Evolutionary conservation across 305 asterid genomes (phyloP), one percentile per base, ranked within the genome.

Genomic region (Solanum hybrid): DNA sequence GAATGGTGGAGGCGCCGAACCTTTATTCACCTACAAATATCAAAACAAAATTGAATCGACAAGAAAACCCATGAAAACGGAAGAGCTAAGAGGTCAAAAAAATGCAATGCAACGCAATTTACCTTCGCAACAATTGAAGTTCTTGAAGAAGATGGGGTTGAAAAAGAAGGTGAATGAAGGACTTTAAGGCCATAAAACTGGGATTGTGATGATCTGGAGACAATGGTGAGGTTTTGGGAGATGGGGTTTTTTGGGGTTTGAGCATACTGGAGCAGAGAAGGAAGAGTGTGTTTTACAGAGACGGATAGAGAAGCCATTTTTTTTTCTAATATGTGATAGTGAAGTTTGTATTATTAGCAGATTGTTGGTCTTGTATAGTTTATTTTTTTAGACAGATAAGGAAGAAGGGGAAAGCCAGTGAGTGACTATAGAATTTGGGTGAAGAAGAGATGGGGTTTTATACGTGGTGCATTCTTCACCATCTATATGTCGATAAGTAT

Each of bases 41-140:
- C 10, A 36, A 89, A 80, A 16, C 87, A 88, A 64, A 64, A 64
- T 22, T 64, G 11, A 7, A 64, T 64, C 27, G 24, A 10, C 72
- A 60, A 46, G 64, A 46, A 46, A 89, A 14, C 13, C 35, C 34
- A 77, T 51, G 22, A 32, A 60, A 88, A 16, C 2, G 2, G n/a
- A 27, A 86, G 85, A 37, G n/a, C 37, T 75, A 86, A 26, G 10
- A 56, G 85, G n/a, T 11, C 40, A 87, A 71, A 4, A 38, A 14
- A 29, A 76, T 29, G 66, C 31, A 89, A 76, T 29, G 69, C 35
- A 89, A 87, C 91, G 5, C 66, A 94, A 89, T 92, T 95, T 95
- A 97, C 99, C 99, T 97, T 95, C 79, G 98, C 98, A 91, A 93
- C 64, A 86, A 95, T 90, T 86, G 95, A 88, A 32, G 22, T 75